phyloP scores from a whole-genome alignment of 306 rosid species.

The Amphicarpaea edgeworthii region DNA sequence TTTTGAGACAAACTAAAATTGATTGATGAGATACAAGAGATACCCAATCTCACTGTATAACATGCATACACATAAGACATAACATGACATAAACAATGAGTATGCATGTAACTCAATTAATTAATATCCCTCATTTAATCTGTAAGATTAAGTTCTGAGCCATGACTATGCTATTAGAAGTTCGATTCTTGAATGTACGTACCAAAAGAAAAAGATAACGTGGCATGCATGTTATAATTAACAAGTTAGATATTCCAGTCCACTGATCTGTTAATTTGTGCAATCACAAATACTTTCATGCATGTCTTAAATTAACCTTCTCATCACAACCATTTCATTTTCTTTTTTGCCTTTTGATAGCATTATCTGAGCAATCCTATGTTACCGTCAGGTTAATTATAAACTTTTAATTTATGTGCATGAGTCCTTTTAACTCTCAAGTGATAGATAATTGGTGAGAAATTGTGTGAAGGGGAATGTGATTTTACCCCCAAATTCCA shows the following conservation, averaged over 20 bases:
- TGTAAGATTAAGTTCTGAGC: too few relatives aligned
- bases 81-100: too few relatives aligned
- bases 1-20: too few relatives aligned
- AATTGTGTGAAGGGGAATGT: constrained; percentile 41
- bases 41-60: too few relatives aligned
- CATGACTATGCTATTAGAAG: too few relatives aligned
- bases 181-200: too few relatives aligned
- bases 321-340: not conserved
- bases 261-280: not conserved
- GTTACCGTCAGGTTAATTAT: not conserved
- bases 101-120: too few relatives aligned
- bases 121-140: too few relatives aligned
- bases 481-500: constrained; percentile 30
- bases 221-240: not conserved
- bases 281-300: not conserved
- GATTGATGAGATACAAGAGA: too few relatives aligned
- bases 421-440: not conserved
- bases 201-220: too few relatives aligned
- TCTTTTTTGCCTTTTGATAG: not conserved
- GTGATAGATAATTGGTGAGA: constrained; percentile 32
- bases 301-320: not conserved
- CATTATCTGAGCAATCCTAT: not conserved
- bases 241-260: not conserved
- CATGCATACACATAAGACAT: too few relatives aligned
- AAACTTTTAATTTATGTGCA: not conserved